A percentile compares a stretch with the other conserved stretches of the same genome.
Evolutionary conservation across 306 rosid species (phyloP).

Genomic region (Carpinus fangiana): DNA sequence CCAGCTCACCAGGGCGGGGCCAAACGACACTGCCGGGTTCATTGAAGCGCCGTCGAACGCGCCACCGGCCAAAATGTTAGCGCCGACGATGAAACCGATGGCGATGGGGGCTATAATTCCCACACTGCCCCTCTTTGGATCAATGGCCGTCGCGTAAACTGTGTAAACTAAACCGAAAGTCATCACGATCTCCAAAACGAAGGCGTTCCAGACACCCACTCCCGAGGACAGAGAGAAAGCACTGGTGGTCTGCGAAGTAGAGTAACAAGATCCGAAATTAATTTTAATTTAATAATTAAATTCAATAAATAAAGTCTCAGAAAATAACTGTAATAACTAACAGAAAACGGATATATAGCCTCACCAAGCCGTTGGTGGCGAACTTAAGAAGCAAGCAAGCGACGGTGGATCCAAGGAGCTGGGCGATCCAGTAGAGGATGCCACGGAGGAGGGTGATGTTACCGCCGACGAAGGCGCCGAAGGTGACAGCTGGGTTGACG

Average conservation of each 20-base stretch:
- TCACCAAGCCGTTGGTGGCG: constrained; percentile 61
- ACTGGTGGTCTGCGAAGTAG: constrained; percentile 48
- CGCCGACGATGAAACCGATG: constrained; percentile 91
- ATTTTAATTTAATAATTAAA: too few relatives aligned
- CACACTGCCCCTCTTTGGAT: constrained; percentile 74
- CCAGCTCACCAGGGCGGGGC: constrained; percentile 87
- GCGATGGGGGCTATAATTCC: constrained; percentile 85
- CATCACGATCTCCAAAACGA: constrained; percentile 86
- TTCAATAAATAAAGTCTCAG: neutral
- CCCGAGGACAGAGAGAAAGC: constrained; percentile 58
- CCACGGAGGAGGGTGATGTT: constrained; percentile 78
- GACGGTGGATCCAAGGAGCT: constrained; percentile 75
- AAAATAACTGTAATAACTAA: neutral
- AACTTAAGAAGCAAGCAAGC: constrained; percentile 63
- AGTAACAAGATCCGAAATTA: neutral
- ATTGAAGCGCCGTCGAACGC: constrained; percentile 85
- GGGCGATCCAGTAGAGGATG: constrained; percentile 77
- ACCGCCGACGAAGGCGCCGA: constrained; percentile 83
- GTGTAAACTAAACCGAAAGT: constrained; percentile 93
- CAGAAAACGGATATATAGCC: neutral
- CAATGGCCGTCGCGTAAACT: constrained; percentile 83
- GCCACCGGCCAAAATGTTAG: constrained; percentile 82
- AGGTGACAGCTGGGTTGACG: constrained; percentile 94
- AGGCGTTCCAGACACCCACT: constrained; percentile 66
- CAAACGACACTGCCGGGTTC: constrained; percentile 93